Conservation (phyloP, 192 early-diverging fungal genomes). For the Spizellomyces punctatus region DNA sequence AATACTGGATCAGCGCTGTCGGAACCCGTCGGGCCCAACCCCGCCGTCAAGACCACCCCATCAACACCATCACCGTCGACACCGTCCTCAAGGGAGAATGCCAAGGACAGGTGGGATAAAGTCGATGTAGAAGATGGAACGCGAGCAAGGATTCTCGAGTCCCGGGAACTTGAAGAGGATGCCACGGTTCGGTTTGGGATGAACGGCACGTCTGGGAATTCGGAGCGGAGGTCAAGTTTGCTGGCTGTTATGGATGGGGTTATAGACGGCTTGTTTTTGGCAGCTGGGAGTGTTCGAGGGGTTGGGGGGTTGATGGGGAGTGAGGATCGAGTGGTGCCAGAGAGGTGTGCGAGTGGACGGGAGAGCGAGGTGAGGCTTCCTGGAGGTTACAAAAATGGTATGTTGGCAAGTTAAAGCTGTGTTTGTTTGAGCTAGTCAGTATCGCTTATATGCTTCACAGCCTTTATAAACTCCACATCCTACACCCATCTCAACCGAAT, state of each 20-base stretch:
- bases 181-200: neutral
- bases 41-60: neutral
- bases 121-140: neutral
- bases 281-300: neutral
- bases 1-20: neutral
- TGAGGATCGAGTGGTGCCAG: no score
- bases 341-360: no score
- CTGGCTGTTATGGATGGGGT: neutral
- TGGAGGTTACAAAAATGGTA: neutral
- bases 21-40: neutral
- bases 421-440: neutral
- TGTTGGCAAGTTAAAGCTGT: neutral
- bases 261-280: constrained; percentile 12
- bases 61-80: neutral
- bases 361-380: neutral
- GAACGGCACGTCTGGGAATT: no score
- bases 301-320: neutral
- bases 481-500: no score
- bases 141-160: constrained; percentile 6
- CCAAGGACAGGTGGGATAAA: neutral
- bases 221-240: constrained; percentile 14
- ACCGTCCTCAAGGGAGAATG: neutral
- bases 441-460: no score
- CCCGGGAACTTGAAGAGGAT: neutral
- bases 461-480: no score